Base-by-base conservation (phyloP, 371 early-diverging fungal genomes). In the Astathelohania contejeani region DNA sequence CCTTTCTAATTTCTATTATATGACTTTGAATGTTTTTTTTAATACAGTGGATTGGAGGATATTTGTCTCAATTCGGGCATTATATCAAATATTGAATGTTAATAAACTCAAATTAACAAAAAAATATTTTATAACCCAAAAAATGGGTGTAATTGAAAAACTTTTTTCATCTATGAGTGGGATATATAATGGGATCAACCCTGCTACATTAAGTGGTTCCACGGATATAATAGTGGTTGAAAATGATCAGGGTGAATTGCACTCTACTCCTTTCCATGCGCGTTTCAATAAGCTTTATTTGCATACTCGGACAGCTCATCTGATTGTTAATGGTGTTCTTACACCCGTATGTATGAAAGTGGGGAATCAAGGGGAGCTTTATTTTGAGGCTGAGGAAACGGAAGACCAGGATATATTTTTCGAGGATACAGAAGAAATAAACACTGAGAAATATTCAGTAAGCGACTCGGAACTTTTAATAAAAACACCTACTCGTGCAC, bases 311-410 rank as follows among this genome's bases (percentile, higher is more conserved):
- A 63, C 83, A 78, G 88, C 91, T 25, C 82, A 85, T 56, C 76
- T 96, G 25, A 76, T 76, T 7, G 83, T 96, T 48, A 96, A 96
- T 77, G 90, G 82, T 43, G 62, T 76, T 78, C 81, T 14, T 80
- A 83, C 59, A 2, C 62, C 62, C 44, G 61, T 74, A 18, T 49
- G 58, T 32, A 93, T 93, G 90, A 90, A 88, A 61, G 80, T 96
- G 1, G 92, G 92, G n/a, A 90, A 89, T 47, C 85, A 88, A 22
- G 94, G 94, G 12, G 94, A 96, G 70, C 87, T 90, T 0, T 94
- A 88, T 68, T 96, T 96, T 77, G 90, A 93, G 6, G 79, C 86
- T 44, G n/a, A n/a, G n/a, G 32, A 48, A 2, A 24, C n/a, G 1
- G 84, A 86, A 66, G 79, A 27, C 50, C 3, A 24, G 23, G 58